These are phyloP conservation scores for Purpureocillium lavendulum DNA, from an alignment of 2,329 filamentous ascomycete genomes.

Conservation along the genomic window DNA sequence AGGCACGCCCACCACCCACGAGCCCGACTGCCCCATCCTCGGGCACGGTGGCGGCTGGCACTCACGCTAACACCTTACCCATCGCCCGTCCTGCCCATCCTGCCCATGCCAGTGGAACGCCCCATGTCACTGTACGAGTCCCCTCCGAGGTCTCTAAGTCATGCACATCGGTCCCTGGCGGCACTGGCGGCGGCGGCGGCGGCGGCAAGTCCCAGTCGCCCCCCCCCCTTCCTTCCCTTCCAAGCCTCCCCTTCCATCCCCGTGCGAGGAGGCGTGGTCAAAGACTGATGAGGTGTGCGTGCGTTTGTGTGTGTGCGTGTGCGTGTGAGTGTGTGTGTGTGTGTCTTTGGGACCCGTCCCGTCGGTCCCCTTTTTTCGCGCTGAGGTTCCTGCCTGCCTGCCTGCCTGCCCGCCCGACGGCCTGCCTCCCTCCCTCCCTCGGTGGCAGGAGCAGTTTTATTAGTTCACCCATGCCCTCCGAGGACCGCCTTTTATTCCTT, in stretches of 20 bases:
- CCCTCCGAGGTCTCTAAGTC: neutral
- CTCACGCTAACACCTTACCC: constrained; percentile 2
- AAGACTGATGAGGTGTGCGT: too few species aligned
- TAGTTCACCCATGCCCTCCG: too few species aligned
- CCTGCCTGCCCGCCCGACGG: neutral
- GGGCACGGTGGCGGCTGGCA: constrained; percentile 1
- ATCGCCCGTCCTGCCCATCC: neutral
- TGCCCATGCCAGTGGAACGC: constrained; percentile 1
- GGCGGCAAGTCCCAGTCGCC: too few species aligned
- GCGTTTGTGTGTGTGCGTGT: too few species aligned
- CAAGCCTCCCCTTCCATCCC: neutral
- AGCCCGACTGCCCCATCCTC: neutral
- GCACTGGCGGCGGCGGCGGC: neutral
- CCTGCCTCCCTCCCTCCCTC: neutral
- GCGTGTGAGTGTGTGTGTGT: too few species aligned
- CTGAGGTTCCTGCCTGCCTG: too few species aligned
- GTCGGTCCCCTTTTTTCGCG: too few species aligned
- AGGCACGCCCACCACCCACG: neutral
- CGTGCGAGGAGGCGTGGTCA: too few species aligned
- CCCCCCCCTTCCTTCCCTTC: neutral
- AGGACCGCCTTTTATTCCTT: too few species aligned
- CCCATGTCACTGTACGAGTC: constrained; percentile 1
- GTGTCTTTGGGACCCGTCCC: too few species aligned
- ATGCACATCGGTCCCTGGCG: neutral
- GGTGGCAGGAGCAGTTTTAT: too few species aligned